A percentile compares a stretch with the other conserved stretches of the same genome.
Evolutionary conservation across 1,284 basidiomycete genomes (phyloP).

Genomic region (Fomitopsis betulina): DNA sequence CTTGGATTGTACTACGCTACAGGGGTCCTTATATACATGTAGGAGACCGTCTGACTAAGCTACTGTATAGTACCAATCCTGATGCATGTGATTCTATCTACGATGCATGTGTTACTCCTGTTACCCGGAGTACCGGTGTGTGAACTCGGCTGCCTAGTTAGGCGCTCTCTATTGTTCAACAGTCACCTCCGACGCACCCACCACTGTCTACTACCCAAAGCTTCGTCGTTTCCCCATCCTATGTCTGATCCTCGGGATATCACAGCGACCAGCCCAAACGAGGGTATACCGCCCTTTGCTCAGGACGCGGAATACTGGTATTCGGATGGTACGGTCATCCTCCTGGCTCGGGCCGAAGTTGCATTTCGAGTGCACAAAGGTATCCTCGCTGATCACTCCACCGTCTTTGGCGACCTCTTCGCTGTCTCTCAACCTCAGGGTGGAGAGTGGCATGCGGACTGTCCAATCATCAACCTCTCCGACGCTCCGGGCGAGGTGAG

Average conservation of each 20-base stretch:
- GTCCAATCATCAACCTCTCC: neutral
- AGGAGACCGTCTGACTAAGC: no score
- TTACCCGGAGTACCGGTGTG: no score
- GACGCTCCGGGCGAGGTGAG: neutral
- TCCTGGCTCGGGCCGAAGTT: neutral
- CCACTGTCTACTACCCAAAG: no score
- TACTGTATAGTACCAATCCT: no score
- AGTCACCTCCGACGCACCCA: no score
- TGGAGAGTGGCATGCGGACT: neutral
- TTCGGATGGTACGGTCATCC: neutral
- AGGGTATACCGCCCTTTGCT: neutral
- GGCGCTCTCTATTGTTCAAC: no score
- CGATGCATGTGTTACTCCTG: no score
- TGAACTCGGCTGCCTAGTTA: no score
- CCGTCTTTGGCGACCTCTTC: slow-evolving; percentile 2
- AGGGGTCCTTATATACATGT: no score
- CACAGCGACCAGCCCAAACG: no score
- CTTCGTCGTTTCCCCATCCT: neutral
- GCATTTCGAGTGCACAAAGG: slow-evolving; percentile 3
- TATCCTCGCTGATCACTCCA: neutral
- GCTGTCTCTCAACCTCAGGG: neutral
- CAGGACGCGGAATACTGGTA: neutral
- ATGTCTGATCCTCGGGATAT: neutral
- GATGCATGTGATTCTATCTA: no score
- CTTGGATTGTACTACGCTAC: no score